Conservation (phyloP, 441 rosid genomes). For the Jatropha multifida region DNA sequence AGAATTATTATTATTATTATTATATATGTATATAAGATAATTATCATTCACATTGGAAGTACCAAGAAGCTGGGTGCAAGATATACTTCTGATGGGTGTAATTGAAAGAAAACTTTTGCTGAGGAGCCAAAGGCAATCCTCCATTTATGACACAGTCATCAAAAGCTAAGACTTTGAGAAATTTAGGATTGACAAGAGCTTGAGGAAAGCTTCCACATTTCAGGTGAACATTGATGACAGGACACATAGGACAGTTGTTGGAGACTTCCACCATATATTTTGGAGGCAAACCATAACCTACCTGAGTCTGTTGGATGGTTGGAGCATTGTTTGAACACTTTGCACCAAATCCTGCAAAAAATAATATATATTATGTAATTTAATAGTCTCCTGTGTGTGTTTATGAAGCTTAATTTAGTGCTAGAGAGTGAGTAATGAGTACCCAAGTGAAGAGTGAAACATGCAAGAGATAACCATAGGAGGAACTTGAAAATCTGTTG, state of each 20-base stretch:
- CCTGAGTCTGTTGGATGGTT: conserved; percentile 34
- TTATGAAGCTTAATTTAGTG: background rate
- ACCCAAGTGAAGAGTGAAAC: conserved; percentile 16
- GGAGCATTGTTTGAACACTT: conserved; percentile 29
- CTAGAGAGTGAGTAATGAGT: conserved; percentile 8
- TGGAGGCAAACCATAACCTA: conserved; percentile 33
- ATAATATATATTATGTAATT: no score
- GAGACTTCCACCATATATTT: conserved; percentile 44
- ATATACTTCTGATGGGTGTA: conserved; percentile 39
- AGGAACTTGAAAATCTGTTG: conserved; percentile 15
- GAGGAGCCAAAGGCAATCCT: conserved; percentile 51
- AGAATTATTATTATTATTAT: background rate
- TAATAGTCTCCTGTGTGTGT: background rate
- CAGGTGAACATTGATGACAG: conserved; percentile 49
- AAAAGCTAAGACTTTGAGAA: conserved; percentile 45
- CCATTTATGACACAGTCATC: conserved; percentile 46
- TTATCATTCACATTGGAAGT: conserved; percentile 46
- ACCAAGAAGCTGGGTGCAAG: conserved; percentile 43
- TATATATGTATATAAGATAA: background rate
- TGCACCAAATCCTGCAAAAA: conserved; percentile 7
- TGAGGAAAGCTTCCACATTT: conserved; percentile 53
- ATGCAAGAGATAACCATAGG: conserved; percentile 21
- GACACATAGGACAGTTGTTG: conserved; percentile 58
- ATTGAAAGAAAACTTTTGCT: conserved; percentile 45
- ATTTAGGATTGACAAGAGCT: conserved; percentile 44